Evolutionary conservation across 768 basidiomycete species (phyloP).

Genomic region (Chalciporus chontae): DNA sequence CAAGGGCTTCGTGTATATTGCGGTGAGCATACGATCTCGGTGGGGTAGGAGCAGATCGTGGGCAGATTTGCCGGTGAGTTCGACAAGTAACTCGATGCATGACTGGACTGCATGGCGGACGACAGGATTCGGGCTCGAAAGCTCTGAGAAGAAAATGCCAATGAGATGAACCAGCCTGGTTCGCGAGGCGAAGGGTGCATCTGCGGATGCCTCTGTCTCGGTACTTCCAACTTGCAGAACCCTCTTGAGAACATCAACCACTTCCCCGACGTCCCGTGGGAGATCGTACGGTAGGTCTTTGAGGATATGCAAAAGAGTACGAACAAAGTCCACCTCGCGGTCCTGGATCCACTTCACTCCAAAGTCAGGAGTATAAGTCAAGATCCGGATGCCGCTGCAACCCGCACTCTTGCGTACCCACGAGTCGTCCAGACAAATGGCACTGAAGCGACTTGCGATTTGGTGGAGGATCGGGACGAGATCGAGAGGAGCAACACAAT

Average conservation of each 20-base stretch:
- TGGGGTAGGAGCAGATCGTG: constrained; percentile 80
- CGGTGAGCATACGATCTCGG: constrained; percentile 81
- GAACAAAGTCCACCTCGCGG: constrained; percentile 85
- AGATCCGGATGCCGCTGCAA: constrained; percentile 77
- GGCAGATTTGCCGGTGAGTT: constrained; percentile 65
- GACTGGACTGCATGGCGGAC: constrained; percentile 83
- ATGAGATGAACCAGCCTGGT: constrained; percentile 65
- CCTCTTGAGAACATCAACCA: constrained; percentile 68
- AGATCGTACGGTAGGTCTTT: constrained; percentile 93
- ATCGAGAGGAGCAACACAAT: constrained; percentile 48
- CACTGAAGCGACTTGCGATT: constrained; percentile 76
- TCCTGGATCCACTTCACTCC: constrained; percentile 79
- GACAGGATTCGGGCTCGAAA: constrained; percentile 80
- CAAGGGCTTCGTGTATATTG: constrained; percentile 95
- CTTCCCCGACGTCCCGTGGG: constrained; percentile 75
- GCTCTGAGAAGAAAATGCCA: constrained; percentile 83
- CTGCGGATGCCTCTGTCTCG: constrained; percentile 43
- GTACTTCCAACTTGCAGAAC: constrained; percentile 61
- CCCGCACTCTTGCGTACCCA: constrained; percentile 91
- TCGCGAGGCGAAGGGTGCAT: constrained; percentile 40
- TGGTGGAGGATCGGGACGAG: constrained; percentile 72
- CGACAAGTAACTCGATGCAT: constrained; percentile 74
- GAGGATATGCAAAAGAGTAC: constrained; percentile 84
- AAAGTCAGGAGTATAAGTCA: constrained; percentile 68
- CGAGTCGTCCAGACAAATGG: constrained; percentile 85